Base-by-base conservation (phyloP, 73 alveolate species). In the Uronychia binucleata region DNA sequence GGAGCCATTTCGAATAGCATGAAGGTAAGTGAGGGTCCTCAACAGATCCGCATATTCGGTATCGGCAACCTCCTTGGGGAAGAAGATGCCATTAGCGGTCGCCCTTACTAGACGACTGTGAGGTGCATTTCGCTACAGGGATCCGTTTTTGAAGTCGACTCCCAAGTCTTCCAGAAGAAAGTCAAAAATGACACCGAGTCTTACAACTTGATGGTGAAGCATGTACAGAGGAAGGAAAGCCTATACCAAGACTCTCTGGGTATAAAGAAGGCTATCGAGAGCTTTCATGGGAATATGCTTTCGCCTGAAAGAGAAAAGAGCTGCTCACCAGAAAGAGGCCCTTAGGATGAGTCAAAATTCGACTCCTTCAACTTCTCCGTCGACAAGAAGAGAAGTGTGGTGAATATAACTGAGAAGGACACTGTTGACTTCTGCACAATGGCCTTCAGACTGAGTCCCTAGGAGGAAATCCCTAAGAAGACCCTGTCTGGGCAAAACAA, bases 41-140 rank as follows among this genome's bases (percentile, higher is more conserved):
- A n/a, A n/a, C n/a, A n/a, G n/a, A 46, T 46, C 67, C 5, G 67
- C 5, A 79, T 82, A 30, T 30, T 86, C 31, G 19, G 77, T 33
- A 46, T 46, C 19, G 94, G 94, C 0, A 86, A 86, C 27, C 32
- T 88, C 74, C 59, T 88, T 77, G 94, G 94, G 25, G 94, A 88
- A 81, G 91, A 83, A 82, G 94, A 88, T 77, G 81, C 59, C 33
- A 46, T 87, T 26, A 82, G 32, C 33, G 30, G 57, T 29, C 25
- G 77, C 25, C 30, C 34, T 30, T 33, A 76, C 0, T 31, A 57
- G 28, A 58, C 57, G 30, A 57, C 81, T 1, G 79, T 46, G 27
- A 76, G 32, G 1, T 80, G 87, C 30, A 13, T 5, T 26, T 67
- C 78, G 13, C 1, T 5, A 13, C 14, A 1, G 26, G 78, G 78